These are phyloP conservation scores for Leptosphaerulina australis DNA, from an alignment of 2,329 filamentous ascomycete species.

Conservation along the genomic window DNA sequence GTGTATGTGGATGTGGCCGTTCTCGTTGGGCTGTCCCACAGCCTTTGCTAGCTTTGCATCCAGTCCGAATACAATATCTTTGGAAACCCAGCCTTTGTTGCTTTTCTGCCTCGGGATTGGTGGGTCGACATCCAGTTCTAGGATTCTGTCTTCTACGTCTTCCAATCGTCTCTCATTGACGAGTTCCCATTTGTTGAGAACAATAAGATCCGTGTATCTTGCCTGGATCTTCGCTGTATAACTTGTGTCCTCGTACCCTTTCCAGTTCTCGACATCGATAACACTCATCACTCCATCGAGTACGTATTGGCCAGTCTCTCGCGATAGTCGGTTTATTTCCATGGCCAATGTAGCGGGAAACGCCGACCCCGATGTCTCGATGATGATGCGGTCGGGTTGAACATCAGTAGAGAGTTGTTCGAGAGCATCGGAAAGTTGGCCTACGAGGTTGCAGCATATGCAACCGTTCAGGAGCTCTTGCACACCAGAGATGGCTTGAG, in stretches of 20 bases:
- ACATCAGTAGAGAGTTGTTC: conserved; percentile 68
- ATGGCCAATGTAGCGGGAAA: conserved; percentile 85
- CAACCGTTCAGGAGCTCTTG: conserved; percentile 94
- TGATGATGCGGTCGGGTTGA: conserved; percentile 81
- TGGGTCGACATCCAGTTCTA: conserved; percentile 79
- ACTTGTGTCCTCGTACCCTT: conserved; percentile 87
- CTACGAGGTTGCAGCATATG: conserved; percentile 98
- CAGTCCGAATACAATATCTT: conserved; percentile 82
- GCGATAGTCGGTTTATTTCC: conserved; percentile 80
- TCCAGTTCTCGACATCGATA: conserved; percentile 94
- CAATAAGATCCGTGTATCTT: conserved; percentile 84
- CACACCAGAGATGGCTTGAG: conserved; percentile 83
- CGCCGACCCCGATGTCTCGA: conserved; percentile 90
- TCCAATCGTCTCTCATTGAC: conserved; percentile 77
- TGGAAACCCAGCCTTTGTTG: conserved; percentile 76
- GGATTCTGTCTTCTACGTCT: conserved; percentile 75
- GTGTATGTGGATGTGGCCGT: conserved; percentile 58
- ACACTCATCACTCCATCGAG: conserved; percentile 89
- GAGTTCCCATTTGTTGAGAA: conserved; percentile 91
- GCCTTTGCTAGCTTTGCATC: conserved; percentile 75
- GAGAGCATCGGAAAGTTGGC: conserved; percentile 82
- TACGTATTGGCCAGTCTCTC: conserved; percentile 71
- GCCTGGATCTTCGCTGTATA: conserved; percentile 90
- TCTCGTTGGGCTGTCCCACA: conserved; percentile 52
- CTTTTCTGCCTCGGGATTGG: conserved; percentile 82